A percentile compares a stretch with the other conserved stretches of the same genome.
Conservation (phyloP, 768 basidiomycete species). For the Auriculariales sp. region DNA sequence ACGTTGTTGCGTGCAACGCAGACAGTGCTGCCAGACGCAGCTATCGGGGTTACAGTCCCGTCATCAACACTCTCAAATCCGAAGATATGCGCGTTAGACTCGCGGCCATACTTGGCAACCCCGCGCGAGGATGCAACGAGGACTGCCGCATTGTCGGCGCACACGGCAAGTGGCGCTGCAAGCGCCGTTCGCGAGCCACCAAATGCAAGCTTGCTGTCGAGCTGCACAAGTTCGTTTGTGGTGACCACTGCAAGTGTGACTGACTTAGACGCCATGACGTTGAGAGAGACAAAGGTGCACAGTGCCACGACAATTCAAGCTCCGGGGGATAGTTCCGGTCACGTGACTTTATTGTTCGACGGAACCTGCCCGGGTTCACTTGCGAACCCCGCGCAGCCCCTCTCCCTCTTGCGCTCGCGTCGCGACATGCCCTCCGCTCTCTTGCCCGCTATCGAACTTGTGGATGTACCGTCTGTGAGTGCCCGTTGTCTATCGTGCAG, state of each 20-base stretch:
- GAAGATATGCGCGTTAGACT: neutral
- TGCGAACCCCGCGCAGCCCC: no score
- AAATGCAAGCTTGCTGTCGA: neutral
- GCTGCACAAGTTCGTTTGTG: neutral
- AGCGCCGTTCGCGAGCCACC: neutral
- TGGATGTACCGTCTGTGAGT: no score
- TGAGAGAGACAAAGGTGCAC: no score
- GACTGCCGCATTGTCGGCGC: neutral
- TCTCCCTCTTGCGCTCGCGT: no score
- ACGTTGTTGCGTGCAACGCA: neutral
- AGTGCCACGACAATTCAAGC: no score
- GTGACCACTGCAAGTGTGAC: neutral
- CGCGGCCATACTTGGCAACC: neutral
- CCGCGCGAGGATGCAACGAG: neutral
- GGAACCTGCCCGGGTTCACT: no score
- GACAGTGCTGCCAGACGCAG: neutral
- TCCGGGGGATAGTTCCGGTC: no score
- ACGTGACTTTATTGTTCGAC: no score
- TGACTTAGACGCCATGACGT: neutral
- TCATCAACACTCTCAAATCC: neutral
- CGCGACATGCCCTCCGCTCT: no score
- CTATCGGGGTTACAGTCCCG: neutral
- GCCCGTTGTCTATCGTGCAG: no score
- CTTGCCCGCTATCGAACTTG: no score
- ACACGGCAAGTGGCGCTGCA: neutral